A percentile compares a stretch with the other conserved stretches of the same genome.
Evolutionary conservation across 352 stramenopile genomes (phyloP).

Genomic region (Phytopythium chamaehyphon): DNA sequence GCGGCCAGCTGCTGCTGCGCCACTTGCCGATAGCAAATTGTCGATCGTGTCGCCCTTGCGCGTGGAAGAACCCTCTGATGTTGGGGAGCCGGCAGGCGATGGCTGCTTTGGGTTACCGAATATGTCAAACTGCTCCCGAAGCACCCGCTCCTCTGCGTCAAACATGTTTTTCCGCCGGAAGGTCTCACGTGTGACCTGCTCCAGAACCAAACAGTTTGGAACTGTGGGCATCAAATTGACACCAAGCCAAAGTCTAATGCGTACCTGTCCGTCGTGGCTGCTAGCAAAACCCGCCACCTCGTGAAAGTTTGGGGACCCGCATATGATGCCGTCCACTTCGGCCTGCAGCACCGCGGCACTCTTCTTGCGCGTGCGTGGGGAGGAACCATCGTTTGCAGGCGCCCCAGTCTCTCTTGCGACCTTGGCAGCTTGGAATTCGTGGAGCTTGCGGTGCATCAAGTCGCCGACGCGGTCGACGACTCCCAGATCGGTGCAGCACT

Average conservation of each 20-base stretch:
- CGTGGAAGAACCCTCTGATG: not conserved
- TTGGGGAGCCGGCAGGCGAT: constrained; percentile 8
- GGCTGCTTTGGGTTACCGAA: constrained; percentile 54
- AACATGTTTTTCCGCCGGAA: constrained; percentile 58
- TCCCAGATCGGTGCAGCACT: constrained; percentile 49
- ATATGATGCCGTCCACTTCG: constrained; percentile 52
- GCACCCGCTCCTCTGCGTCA: constrained; percentile 48
- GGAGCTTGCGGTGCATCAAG: constrained; percentile 63
- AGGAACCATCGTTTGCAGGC: constrained; percentile 12
- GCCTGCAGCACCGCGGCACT: constrained; percentile 12
- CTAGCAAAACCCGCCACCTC: constrained; percentile 50
- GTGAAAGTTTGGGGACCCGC: constrained; percentile 49
- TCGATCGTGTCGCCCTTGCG: constrained; percentile 45
- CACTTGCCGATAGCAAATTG: constrained; percentile 26
- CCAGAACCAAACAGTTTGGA: not conserved
- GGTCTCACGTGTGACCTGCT: constrained; percentile 25
- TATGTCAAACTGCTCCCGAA: constrained; percentile 51
- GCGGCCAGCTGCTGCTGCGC: not conserved
- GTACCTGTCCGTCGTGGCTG: constrained; percentile 61
- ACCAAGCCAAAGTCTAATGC: not conserved
- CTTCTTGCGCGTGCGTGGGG: constrained; percentile 20
- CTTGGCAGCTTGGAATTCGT: constrained; percentile 39
- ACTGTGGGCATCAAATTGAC: not conserved
- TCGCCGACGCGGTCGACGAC: constrained; percentile 48
- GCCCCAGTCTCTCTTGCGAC: constrained; percentile 18